These are phyloP conservation scores for Baeospora myosura DNA, from an alignment of 1,284 basidiomycete species.

Conservation along the genomic window DNA sequence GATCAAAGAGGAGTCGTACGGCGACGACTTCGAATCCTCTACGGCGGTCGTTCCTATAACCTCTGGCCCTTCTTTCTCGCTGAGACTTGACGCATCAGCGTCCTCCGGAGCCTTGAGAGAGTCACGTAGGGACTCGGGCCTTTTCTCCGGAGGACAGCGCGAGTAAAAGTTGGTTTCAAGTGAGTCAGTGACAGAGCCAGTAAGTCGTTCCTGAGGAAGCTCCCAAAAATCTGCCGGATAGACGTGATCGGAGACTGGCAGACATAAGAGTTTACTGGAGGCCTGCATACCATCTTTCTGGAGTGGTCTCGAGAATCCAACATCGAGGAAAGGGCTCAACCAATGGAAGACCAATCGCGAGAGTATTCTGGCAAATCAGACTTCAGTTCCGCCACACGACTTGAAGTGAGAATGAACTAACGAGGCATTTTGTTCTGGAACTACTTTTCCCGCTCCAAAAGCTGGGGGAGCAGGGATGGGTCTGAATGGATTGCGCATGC, in stretches of 20 bases:
- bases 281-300: constrained; percentile 29
- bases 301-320: constrained; percentile 35
- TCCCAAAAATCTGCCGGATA: constrained; percentile 28
- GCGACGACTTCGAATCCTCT: constrained; percentile 1
- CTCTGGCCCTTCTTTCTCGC: background rate
- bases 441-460: constrained; percentile 15
- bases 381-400: background rate
- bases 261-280: background rate
- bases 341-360: constrained; percentile 32
- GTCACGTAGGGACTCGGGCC: constrained; percentile 16
- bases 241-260: background rate
- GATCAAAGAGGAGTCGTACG: constrained; percentile 19
- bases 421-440: constrained; percentile 2
- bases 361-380: constrained; percentile 21
- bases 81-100: background rate
- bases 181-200: constrained; percentile 19
- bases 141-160: constrained; percentile 26
- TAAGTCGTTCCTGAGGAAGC: constrained; percentile 22
- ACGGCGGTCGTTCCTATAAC: background rate
- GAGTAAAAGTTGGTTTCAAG: constrained; percentile 28
- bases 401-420: constrained; percentile 1
- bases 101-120: background rate
- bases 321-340: constrained; percentile 31
- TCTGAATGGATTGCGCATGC: constrained; percentile 14
- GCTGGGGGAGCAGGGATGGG: constrained; percentile 18